A percentile compares a stretch with the other conserved stretches of the same genome.
These are phyloP conservation scores for Fusarium annulatum DNA, from an alignment of 2,329 filamentous ascomycete species.

Conservation along the genomic window DNA sequence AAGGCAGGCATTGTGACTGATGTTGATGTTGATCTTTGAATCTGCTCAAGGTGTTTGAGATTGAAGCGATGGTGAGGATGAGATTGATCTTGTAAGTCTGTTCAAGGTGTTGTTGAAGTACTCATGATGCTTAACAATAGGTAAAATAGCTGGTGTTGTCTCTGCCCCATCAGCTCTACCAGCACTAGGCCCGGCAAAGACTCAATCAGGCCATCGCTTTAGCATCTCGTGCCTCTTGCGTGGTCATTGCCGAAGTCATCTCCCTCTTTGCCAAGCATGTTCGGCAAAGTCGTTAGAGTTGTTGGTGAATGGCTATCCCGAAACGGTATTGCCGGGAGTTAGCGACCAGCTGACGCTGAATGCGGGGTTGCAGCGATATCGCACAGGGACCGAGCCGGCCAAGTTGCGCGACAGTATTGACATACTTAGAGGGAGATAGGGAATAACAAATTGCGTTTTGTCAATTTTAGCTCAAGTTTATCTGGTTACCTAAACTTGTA, in stretches of 20 bases:
- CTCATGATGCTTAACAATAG: not conserved
- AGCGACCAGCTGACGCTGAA: not conserved
- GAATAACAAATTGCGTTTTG: not conserved
- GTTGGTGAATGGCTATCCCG: not conserved
- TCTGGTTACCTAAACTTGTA: not conserved
- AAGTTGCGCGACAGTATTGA: accelerated
- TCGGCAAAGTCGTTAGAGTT: not conserved
- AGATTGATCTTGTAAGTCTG: not conserved
- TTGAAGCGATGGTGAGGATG: not conserved
- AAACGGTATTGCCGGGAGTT: not conserved
- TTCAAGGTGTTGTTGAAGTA: not conserved
- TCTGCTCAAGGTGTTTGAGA: not conserved
- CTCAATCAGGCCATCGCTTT: not conserved
- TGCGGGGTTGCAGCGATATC: conserved; percentile 2
- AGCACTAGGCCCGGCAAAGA: not conserved
- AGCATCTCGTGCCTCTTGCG: not conserved
- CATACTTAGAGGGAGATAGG: not conserved
- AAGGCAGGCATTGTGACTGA: conserved; percentile 25
- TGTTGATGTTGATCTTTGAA: not conserved
- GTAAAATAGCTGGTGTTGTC: not conserved
- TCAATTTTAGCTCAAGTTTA: not conserved
- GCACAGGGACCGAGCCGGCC: not conserved
- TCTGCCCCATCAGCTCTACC: not conserved
- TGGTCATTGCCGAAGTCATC: not conserved
- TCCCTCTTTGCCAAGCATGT: not conserved